Evolutionary conservation across 2,329 filamentous ascomycete species (phyloP), one percentile per base, ranked within the genome.

Genomic region (Fusarium robinianum): DNA sequence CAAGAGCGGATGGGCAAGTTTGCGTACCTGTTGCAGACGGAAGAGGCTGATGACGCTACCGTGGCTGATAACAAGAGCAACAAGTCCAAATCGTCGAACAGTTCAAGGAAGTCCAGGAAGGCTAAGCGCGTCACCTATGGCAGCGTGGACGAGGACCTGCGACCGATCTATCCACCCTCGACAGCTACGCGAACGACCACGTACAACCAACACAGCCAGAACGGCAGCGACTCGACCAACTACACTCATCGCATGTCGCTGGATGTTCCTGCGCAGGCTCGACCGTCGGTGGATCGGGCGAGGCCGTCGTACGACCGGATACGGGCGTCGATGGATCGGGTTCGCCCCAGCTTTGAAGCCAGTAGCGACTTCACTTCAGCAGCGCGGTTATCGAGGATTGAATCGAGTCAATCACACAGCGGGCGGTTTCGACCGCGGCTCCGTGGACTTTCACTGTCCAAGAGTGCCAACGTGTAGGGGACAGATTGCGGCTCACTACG

Each of bases 151-250:
- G 91, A 97, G 69, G 92, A 96, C 63, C 80, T 88, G 67, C 83
- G 90, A 55, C 91, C 91, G 21, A 95, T 97, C 61, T 97, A 97
- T 69, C 89, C 92, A 35, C 90, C 92, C 10, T 95, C 91, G 39
- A 84, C 92, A 60, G 87, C 89, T 34, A 92, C 89, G 11, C 79
- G 82, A 31, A 83, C 82, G 30, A 92, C 87, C 21, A 67, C 68
- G 15, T 86, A 94, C 65, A 92, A 83, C 53, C 75, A 90, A 55
- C 85, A 85, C 36, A 94, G 88, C 61, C 89, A 95, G 64, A 95
- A 92, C 59, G 90, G 90, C 49, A 96, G 91, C 70, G 91, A 96
- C 68, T 92, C 90, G 49, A 96, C 94, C 35, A 91, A 95, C 60
- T 95, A 90, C 67, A 95, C 90, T 35, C 80, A 82, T 58, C 79